A percentile compares a stretch with the other conserved stretches of the same genome.
These are phyloP conservation scores for Ceratocystis variospora DNA, from an alignment of 2,329 filamentous ascomycete genomes.

Conservation along the genomic window DNA sequence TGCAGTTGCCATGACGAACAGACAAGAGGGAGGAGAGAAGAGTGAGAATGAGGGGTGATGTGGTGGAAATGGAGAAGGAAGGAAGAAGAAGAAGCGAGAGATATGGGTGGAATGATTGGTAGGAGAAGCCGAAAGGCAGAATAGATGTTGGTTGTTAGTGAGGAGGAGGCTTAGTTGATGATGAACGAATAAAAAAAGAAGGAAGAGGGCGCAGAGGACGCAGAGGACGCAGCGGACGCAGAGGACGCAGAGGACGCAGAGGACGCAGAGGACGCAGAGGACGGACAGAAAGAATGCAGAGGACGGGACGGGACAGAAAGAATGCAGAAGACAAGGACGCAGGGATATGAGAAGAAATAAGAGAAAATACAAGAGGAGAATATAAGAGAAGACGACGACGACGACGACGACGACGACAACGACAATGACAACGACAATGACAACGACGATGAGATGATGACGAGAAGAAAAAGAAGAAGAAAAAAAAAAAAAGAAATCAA, in stretches of 20 bases:
- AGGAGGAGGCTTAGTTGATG: background rate
- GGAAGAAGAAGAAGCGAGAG: background rate
- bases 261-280: too few species aligned
- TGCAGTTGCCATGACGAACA: constrained; percentile 27
- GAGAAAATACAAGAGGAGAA: background rate
- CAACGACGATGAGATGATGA: too few species aligned
- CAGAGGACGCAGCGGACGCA: too few species aligned
- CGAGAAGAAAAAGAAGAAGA: too few species aligned
- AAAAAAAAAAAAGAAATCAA: background rate
- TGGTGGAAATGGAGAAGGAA: background rate
- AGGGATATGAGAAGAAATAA: background rate
- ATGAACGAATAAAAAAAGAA: background rate
- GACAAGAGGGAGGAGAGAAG: background rate
- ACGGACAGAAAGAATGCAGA: background rate
- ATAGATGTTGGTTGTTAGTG: background rate
- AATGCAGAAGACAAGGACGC: background rate
- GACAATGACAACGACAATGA: too few species aligned
- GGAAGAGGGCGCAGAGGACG: too few species aligned
- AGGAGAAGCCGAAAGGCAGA: background rate
- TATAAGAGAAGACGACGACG: background rate
- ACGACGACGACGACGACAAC: too few species aligned
- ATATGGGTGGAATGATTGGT: background rate
- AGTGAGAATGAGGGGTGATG: background rate
- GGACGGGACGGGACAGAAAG: too few species aligned
- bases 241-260: too few species aligned